Evolutionary conservation across 139 green algal species (phyloP).

Genomic region (Chlamydomonas asymmetrica): DNA sequence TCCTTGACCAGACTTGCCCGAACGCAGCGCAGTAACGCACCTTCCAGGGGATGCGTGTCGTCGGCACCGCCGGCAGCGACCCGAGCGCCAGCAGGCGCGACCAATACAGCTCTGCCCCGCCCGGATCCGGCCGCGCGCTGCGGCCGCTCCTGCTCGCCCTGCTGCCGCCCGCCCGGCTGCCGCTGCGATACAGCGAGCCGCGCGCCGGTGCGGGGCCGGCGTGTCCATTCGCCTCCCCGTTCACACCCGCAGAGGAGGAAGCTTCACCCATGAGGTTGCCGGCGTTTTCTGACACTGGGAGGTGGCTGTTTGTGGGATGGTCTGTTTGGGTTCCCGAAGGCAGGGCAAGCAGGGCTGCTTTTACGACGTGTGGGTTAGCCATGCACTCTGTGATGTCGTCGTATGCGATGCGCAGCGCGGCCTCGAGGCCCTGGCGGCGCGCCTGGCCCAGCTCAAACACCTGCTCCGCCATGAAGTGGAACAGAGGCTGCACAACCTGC

Average conservation of each 20-base stretch:
- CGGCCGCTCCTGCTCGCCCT: no score
- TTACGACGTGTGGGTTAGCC: constrained; percentile 2
- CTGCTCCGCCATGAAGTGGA: constrained; percentile 54
- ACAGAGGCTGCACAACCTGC: constrained; percentile 57
- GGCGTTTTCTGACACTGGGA: no score
- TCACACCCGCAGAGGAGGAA: no score
- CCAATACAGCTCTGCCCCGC: constrained; percentile 20
- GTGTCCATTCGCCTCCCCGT: no score
- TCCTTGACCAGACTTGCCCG: no score
- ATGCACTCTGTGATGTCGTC: constrained; percentile 76
- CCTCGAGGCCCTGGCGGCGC: constrained; percentile 18
- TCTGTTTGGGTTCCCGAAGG: constrained; percentile 1
- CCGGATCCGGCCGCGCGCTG: neutral
- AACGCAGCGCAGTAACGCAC: no score
- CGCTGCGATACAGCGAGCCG: neutral
- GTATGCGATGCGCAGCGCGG: constrained; percentile 56
- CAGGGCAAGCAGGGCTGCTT: constrained; percentile 25
- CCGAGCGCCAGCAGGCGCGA: constrained; percentile 3
- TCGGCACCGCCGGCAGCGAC: neutral
- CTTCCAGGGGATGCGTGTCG: constrained; percentile 17
- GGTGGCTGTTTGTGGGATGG: no score
- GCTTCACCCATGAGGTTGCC: no score
- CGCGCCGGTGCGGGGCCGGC: neutral
- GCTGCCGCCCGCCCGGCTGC: neutral
- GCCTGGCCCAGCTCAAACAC: constrained; percentile 40